Percentiles rank a stretch among this genome's conserved stretches.
These are phyloP conservation scores for Solanum megistacrolobum DNA, from an alignment of 257 asterid species.

Conservation along the genomic window DNA sequence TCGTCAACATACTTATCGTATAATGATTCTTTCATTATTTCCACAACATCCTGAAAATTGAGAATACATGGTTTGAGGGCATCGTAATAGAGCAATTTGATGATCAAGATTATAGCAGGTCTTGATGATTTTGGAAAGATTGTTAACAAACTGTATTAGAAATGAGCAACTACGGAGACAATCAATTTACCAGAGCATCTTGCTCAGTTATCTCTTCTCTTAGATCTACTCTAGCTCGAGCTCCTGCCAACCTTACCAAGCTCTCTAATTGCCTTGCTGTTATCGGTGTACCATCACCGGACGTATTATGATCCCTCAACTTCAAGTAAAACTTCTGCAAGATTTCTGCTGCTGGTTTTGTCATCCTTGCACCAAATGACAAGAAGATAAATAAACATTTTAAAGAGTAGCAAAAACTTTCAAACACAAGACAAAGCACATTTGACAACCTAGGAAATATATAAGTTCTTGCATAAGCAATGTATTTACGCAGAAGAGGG, in stretches of 20 bases:
- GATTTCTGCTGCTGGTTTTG: constrained; percentile 88
- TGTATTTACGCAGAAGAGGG: constrained; percentile 87
- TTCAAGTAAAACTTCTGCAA: constrained; percentile 83
- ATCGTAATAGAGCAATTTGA: neutral
- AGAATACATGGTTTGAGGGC: neutral
- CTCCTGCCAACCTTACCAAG: constrained; percentile 88
- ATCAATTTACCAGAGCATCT: constrained; percentile 75
- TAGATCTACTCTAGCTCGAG: constrained; percentile 91
- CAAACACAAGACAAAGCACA: constrained; percentile 5
- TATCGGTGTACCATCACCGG: constrained; percentile 90
- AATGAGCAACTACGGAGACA: neutral
- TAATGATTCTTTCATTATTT: constrained; percentile 92
- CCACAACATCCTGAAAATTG: constrained; percentile 72
- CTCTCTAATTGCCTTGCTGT: constrained; percentile 98
- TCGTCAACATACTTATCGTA: constrained; percentile 94
- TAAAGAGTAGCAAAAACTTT: constrained; percentile 3
- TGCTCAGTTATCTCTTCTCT: constrained; percentile 78
- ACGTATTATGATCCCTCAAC: constrained; percentile 67
- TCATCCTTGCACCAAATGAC: constrained; percentile 49
- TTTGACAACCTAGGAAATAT: constrained; percentile 68
- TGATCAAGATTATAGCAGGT: neutral
- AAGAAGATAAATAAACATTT: constrained; percentile 10
- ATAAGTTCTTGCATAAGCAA: constrained; percentile 84
- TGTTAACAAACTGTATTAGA: neutral
- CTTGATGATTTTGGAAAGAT: neutral